Evolutionary conservation across 768 basidiomycete species (phyloP).

Genomic region (Mycena sanguinolenta): DNA sequence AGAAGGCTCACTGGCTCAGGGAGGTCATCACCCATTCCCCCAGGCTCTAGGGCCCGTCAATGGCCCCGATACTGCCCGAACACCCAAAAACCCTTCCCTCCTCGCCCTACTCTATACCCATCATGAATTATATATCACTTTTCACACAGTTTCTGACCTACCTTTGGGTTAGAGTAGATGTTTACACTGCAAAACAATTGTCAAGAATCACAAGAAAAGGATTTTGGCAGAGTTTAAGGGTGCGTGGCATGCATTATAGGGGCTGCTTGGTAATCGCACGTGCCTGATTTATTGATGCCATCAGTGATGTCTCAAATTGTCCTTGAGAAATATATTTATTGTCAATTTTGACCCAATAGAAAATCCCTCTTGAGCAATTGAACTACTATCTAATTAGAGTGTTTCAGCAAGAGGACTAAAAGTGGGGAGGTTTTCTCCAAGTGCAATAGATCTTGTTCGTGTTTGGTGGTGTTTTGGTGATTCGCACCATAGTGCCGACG

Average conservation of each 20-base stretch:
- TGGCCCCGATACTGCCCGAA: too few relatives aligned
- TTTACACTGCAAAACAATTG: too few relatives aligned
- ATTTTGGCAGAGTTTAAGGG: slow-evolving; percentile 4
- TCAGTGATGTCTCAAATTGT: slow-evolving; percentile 17
- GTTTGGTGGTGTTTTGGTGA: slow-evolving; percentile 3
- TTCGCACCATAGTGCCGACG: slow-evolving; percentile 1
- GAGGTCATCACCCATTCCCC: too few relatives aligned
- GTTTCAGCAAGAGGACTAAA: slow-evolving; percentile 16
- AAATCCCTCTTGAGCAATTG: slow-evolving; percentile 11
- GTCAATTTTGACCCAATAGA: slow-evolving; percentile 8
- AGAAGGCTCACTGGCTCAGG: too few relatives aligned
- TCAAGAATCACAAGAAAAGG: too few relatives aligned
- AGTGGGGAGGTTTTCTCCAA: neutral
- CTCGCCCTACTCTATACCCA: too few relatives aligned
- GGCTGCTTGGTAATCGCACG: neutral
- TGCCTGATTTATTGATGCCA: slow-evolving; percentile 4
- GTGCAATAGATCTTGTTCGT: neutral
- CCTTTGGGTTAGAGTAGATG: too few relatives aligned
- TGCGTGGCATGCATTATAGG: neutral
- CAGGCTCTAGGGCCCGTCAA: too few relatives aligned
- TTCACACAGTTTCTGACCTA: too few relatives aligned
- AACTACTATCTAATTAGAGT: slow-evolving; percentile 11
- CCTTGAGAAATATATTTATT: neutral
- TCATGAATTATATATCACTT: too few relatives aligned
- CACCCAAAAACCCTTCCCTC: too few relatives aligned